These are phyloP conservation scores for Hypoxylon rickii DNA, from an alignment of 495 filamentous ascomycete species.

Conservation along the genomic window DNA sequence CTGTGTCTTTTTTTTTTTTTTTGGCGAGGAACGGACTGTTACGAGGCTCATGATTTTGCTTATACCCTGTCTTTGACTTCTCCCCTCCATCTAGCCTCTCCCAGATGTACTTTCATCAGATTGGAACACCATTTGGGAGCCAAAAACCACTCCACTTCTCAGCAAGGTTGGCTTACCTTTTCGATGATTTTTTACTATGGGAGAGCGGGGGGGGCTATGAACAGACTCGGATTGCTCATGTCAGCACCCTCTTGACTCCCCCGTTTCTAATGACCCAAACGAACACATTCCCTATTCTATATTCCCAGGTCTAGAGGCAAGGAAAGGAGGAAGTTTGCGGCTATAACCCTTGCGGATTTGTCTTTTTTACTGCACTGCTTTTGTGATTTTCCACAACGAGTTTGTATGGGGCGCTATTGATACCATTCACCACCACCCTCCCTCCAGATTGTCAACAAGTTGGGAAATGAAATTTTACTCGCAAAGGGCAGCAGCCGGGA, in stretches of 20 bases:
- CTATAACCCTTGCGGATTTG: constrained; percentile 32
- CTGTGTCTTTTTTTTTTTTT: constrained; percentile 19
- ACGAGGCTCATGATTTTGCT: constrained; percentile 24
- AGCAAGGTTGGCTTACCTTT: constrained; percentile 54
- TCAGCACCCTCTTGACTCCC: constrained; percentile 33
- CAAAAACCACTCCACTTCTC: constrained; percentile 52
- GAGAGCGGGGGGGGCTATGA: constrained; percentile 43
- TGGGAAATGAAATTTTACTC: constrained; percentile 15
- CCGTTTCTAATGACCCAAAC: constrained; percentile 39
- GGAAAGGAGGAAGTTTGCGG: constrained; percentile 35
- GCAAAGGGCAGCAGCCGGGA: constrained; percentile 29
- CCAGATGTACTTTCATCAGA: constrained; percentile 48
- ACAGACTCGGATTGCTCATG: constrained; percentile 41
- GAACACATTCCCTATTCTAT: constrained; percentile 31
- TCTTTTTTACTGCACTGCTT: constrained; percentile 36
- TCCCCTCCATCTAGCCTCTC: constrained; percentile 44
- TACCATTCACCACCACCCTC: constrained; percentile 11
- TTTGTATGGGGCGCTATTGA: constrained; percentile 24
- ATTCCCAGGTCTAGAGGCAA: constrained; percentile 23
- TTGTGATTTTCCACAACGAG: constrained; percentile 31
- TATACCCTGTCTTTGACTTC: constrained; percentile 42
- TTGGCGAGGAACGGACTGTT: constrained; percentile 34
- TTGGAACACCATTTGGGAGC: constrained; percentile 57
- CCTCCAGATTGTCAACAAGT: constrained; percentile 32
- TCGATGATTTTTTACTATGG: constrained; percentile 42